These are phyloP conservation scores for Candida methanosorbosa DNA, from an alignment of 805 yeast genomes.

Conservation along the genomic window DNA sequence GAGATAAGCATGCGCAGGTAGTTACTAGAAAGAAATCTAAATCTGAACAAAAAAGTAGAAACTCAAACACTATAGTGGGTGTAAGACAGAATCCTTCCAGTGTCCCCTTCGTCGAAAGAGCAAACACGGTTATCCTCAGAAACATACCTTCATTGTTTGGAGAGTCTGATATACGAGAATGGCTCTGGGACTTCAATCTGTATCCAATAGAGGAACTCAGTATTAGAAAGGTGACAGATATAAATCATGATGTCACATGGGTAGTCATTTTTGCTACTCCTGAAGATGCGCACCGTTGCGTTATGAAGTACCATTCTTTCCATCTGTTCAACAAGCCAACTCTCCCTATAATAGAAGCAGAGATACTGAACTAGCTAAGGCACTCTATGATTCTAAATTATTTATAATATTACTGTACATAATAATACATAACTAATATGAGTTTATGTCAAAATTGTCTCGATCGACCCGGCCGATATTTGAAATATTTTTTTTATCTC, in stretches of 20 bases:
- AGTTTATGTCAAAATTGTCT: no score
- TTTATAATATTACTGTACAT: no score
- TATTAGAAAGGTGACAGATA: slow-evolving; percentile 6
- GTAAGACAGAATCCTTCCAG: no score
- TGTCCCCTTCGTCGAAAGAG: slow-evolving; percentile 13
- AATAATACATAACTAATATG: no score
- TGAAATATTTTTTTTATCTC: no score
- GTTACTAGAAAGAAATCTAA: no score
- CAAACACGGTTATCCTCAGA: slow-evolving; percentile 29
- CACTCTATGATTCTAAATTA: no score
- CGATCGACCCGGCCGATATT: no score
- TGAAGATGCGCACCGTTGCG: slow-evolving; percentile 42
- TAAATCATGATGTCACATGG: slow-evolving; percentile 15
- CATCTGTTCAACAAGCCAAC: slow-evolving; percentile 18
- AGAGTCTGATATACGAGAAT: slow-evolving; percentile 23
- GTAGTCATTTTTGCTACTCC: slow-evolving; percentile 36
- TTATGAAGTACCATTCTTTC: slow-evolving; percentile 42
- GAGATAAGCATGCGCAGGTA: no score
- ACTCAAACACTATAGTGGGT: no score
- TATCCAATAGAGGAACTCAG: slow-evolving; percentile 16
- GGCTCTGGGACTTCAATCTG: slow-evolving; percentile 44
- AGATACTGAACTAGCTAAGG: slow-evolving; percentile 22
- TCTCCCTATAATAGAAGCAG: slow-evolving; percentile 23
- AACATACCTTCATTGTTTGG: slow-evolving; percentile 40
- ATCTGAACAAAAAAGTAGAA: no score